Evolutionary conservation across 1,284 basidiomycete genomes (phyloP), one percentile per base, ranked within the genome.

Genomic region (Termitomyces sp.): DNA sequence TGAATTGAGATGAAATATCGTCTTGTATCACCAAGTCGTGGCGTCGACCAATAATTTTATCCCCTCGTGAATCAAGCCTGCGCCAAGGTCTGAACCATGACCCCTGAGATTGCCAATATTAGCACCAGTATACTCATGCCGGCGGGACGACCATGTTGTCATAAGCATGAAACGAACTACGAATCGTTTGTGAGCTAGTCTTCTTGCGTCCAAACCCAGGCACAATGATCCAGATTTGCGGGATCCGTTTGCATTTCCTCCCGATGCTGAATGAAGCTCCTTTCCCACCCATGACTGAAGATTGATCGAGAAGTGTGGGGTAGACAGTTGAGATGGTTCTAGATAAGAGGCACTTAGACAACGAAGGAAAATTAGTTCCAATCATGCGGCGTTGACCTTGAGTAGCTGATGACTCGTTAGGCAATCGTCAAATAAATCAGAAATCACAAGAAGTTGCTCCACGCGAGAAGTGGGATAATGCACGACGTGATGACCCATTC

Each of bases 271-370:
- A 31, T 16, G n/a, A 13, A 26, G 11, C 11, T 47, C 21, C 35
- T 38, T 47, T 38, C 46, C 33, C 46, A 47, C 11, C 35, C 16
- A n/a, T 34, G 44, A 45, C 28, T 49, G 31, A 10, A 33, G 39
- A 42, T 49, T 28, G 18, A 41, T 49, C 47, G n/a, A 31, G 16
- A 33, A 42, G 42, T 54, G 49, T 35, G 53, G 49, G 49, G 49
- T 42, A 50, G 48, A 41, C 31, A 35, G 5, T 28, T 4, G 41
- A 42, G 41, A 43, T 43, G 10, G 28, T 33, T 26, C 33, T 6
- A 47, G 46, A 52, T 48, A 31, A 42, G 50, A 34, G 24, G 18
- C 7, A 38, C n/a, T 21, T 33, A 30, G 34, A 39, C 21, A 55
- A 9, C 30, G 33, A 37, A 52, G 42, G 16, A 16, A 24, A 28